phyloP scores from a whole-genome alignment of 148 eudicot genomes.

The Camellia japonica region DNA sequence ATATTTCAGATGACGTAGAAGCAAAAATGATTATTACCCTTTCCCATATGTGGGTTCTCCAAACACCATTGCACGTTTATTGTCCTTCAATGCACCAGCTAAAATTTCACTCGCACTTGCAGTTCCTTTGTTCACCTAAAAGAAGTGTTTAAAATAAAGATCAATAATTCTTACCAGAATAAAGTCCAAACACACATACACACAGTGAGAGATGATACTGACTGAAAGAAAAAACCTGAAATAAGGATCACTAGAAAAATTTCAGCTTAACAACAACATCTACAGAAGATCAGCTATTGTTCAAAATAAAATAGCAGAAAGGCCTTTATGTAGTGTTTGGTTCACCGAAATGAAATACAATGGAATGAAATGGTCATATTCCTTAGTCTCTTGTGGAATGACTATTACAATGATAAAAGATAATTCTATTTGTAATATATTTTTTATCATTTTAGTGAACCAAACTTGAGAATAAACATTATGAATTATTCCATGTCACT shows the following conservation, averaged over 20 bases:
- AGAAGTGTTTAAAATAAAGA: background rate
- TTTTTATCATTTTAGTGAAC: too few species aligned
- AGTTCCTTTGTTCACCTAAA: conserved; percentile 95
- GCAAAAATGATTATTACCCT: conserved; percentile 55
- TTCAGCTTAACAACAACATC: background rate
- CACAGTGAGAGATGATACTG: background rate
- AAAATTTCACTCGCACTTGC: conserved; percentile 99
- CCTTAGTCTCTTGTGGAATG: too few species aligned
- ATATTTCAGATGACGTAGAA: background rate
- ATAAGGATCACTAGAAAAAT: background rate
- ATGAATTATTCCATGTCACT: too few species aligned
- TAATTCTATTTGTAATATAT: too few species aligned
- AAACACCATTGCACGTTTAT: conserved; percentile 82
- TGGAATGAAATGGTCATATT: too few species aligned
- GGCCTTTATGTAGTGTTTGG: too few species aligned
- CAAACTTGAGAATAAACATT: too few species aligned
- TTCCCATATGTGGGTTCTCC: conserved; percentile 98
- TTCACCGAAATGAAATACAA: too few species aligned
- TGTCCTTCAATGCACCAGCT: conserved; percentile 98
- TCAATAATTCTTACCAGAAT: background rate
- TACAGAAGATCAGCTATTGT: background rate
- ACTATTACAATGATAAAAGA: too few species aligned
- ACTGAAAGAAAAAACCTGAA: background rate
- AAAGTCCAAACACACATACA: too few species aligned
- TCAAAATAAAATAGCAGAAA: background rate